Base-by-base conservation (phyloP, 2,329 filamentous ascomycete species). In the Alternaria brassicicola region DNA sequence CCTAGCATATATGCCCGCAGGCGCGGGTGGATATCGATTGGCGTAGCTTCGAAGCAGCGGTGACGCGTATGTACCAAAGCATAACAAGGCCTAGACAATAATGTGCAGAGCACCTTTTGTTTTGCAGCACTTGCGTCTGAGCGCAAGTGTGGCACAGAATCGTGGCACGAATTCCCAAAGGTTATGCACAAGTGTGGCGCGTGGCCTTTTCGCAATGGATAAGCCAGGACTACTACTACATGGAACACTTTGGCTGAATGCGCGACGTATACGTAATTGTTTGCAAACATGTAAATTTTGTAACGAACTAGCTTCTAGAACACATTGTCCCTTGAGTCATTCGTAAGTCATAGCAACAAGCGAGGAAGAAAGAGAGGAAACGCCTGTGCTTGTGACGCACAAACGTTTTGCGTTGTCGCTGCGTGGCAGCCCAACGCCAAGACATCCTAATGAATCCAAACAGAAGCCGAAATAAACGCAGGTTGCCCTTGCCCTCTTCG, bases 401-500 rank as follows among this genome's bases (percentile, higher is more conserved):
- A 49, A 41, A 36, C 52, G 52, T 36, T 52, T 49, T 42, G 28
- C 43, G 38, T 35, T 51, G 46, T 50, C 45, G 28, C 45, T 55
- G 52, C 52, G 25, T 57, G 30, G 54, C 55, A 55, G 55, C 55
- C 55, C 55, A 55, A 58, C 55, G 55, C 55, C 55, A 58, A 46
- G 51, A 35, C n/a, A 55, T 31, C 47, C 21, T 21, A 43, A 38
- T 28, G n/a, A 49, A 21, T 33, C 51, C 19, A 38, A 41, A 41
- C 10, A 49, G 46, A 42, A 55, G 52, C 51, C 25, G 51, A 49
- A 38, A 33, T 33, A 57, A 42, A 48, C 21, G 50, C 35, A 46
- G 33, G 42, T 53, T 47, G 55, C 49, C 49, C 49, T 39, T 47
- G 49, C 49, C 42, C 19, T 53, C 28, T 47, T 47, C 23, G 48